These are phyloP conservation scores for Mucor plumbeus DNA, from an alignment of 371 early-diverging fungal genomes.

Conservation along the genomic window DNA sequence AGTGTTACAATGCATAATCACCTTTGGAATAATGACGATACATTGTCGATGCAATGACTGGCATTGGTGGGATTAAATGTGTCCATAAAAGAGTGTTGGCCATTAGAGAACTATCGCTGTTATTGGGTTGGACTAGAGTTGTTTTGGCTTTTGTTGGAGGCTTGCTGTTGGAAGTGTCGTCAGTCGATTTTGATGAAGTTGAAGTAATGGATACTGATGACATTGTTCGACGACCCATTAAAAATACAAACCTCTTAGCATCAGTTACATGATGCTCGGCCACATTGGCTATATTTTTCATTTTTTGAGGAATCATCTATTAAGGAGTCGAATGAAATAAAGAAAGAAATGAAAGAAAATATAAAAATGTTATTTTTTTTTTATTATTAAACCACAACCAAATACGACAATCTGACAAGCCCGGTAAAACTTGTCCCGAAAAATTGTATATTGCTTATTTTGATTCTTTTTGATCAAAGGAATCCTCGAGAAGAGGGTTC, in stretches of 20 bases:
- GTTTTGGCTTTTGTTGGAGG: neutral
- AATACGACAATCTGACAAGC: neutral
- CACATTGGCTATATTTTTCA: slow-evolving; percentile 18
- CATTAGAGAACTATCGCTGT: slow-evolving; percentile 11
- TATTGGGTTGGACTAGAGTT: neutral
- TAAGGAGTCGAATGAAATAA: neutral
- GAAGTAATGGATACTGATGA: slow-evolving; percentile 1
- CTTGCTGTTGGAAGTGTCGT: neutral
- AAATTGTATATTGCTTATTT: neutral
- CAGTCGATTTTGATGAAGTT: neutral
- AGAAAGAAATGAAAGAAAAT: neutral
- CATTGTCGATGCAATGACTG: slow-evolving; percentile 27
- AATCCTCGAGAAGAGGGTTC: too few species aligned
- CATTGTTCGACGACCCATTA: slow-evolving; percentile 8
- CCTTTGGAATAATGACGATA: slow-evolving; percentile 30
- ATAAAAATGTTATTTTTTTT: too few species aligned
- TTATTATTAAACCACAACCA: neutral
- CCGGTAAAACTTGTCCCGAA: neutral
- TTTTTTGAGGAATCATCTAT: slow-evolving; percentile 12
- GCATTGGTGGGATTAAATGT: slow-evolving; percentile 29
- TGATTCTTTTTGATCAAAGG: too few species aligned
- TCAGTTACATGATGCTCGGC: slow-evolving; percentile 10
- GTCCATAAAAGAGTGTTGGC: slow-evolving; percentile 28
- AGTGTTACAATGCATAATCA: slow-evolving; percentile 9
- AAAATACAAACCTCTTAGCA: slow-evolving; percentile 4